phyloP scores from a whole-genome alignment of 768 basidiomycete species.

The Boletus bicolor region DNA sequence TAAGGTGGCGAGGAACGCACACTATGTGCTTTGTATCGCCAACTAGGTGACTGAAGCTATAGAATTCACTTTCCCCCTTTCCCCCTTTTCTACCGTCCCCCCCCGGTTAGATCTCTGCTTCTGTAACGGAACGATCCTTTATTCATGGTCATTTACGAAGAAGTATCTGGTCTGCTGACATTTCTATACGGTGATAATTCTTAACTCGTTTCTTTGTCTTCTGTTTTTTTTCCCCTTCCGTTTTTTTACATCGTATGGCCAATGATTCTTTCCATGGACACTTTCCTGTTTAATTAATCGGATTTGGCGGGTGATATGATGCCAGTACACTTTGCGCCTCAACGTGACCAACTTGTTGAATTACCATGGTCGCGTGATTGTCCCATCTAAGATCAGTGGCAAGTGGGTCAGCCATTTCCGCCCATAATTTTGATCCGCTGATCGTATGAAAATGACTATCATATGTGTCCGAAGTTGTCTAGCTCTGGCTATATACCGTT shows the following conservation, averaged over 20 bases:
- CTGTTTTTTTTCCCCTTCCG: neutral
- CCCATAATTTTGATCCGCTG: neutral
- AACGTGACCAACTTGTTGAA: neutral
- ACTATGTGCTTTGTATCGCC: constrained; percentile 14
- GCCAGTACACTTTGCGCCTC: neutral
- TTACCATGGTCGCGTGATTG: neutral
- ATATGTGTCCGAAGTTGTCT: neutral
- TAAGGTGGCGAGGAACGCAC: constrained; percentile 18
- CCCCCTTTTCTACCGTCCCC: neutral
- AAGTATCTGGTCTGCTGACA: constrained; percentile 7
- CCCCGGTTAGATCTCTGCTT: neutral
- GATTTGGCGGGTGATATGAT: neutral
- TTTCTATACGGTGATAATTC: neutral
- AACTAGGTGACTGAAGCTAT: constrained; percentile 1
- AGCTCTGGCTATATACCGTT: neutral
- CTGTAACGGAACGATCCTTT: neutral
- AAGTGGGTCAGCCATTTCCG: neutral
- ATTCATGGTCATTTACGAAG: neutral
- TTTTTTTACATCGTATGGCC: neutral
- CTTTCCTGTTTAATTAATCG: constrained; percentile 1
- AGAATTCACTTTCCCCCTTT: neutral
- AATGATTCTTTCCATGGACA: neutral
- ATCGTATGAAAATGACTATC: neutral
- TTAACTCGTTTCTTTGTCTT: neutral
- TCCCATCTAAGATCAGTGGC: constrained; percentile 3